Conservation (phyloP, 495 filamentous ascomycete species). For the Podospora didyma region DNA sequence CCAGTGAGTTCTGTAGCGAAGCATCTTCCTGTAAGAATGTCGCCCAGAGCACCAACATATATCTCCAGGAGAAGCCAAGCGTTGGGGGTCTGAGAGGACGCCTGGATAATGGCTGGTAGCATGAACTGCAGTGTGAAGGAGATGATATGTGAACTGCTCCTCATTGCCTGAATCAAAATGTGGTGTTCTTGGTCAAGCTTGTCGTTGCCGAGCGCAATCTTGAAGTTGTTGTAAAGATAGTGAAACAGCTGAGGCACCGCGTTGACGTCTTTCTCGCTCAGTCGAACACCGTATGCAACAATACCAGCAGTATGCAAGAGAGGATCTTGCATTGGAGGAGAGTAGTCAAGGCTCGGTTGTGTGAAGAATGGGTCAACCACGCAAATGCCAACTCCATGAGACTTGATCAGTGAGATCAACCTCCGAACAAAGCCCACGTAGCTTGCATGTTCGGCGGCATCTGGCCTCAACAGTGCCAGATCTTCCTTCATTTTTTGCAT, state of each 20-base stretch:
- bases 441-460: constrained; percentile 27
- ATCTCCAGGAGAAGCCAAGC: constrained; percentile 38
- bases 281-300: constrained; percentile 43
- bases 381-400: constrained; percentile 41
- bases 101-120: constrained; percentile 38
- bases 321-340: constrained; percentile 45
- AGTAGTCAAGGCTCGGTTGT: constrained; percentile 43
- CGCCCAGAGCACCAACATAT: constrained; percentile 30
- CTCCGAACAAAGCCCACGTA: constrained; percentile 44
- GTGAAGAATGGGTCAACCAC: constrained; percentile 44
- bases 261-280: constrained; percentile 37
- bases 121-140: constrained; percentile 40
- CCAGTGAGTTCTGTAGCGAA: constrained; percentile 24
- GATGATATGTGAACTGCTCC: constrained; percentile 28
- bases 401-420: constrained; percentile 42
- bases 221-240: constrained; percentile 48
- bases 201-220: constrained; percentile 40
- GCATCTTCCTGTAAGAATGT: constrained; percentile 17
- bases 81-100: constrained; percentile 11
- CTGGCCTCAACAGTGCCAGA: constrained; percentile 28
- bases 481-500: constrained; percentile 50
- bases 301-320: constrained; percentile 46
- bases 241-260: constrained; percentile 45
- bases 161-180: constrained; percentile 41
- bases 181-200: constrained; percentile 32